Percentiles rank a stretch among this genome's conserved stretches.
Evolutionary conservation across 148 eudicot genomes (phyloP).

Genomic region (Spergularia bocconei): DNA sequence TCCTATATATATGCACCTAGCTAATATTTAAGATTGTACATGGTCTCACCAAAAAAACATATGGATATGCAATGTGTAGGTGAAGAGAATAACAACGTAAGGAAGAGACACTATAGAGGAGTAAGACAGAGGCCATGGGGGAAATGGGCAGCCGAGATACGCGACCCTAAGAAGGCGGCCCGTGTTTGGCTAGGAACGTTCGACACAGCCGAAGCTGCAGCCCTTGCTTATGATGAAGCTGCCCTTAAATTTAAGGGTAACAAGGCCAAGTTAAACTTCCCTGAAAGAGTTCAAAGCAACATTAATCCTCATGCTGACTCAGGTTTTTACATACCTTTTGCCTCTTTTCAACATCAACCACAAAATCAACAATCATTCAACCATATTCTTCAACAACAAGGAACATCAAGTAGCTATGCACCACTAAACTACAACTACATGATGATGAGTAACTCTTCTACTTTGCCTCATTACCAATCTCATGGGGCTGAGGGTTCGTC

Average conservation of each 20-base stretch:
- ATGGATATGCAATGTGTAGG: not conserved
- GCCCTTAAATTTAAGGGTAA: slow-evolving; percentile 62
- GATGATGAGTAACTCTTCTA: not conserved
- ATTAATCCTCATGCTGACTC: slow-evolving; percentile 1
- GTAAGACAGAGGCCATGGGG: slow-evolving; percentile 69
- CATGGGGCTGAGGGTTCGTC: slow-evolving; percentile 1
- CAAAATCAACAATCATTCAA: not conserved
- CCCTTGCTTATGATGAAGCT: slow-evolving; percentile 61
- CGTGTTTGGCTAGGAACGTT: slow-evolving; percentile 68
- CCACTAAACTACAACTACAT: slow-evolving; percentile 12
- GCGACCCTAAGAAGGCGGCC: slow-evolving; percentile 60
- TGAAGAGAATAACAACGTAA: slow-evolving; percentile 11
- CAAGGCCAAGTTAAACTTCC: slow-evolving; percentile 63
- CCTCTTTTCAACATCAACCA: slow-evolving; percentile 2
- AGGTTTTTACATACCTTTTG: slow-evolving; percentile 14
- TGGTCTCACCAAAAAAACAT: no score
- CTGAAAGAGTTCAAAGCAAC: slow-evolving; percentile 49
- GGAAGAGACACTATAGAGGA: slow-evolving; percentile 53
- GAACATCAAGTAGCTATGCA: no score
- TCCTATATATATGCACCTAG: no score
- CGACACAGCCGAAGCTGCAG: slow-evolving; percentile 62
- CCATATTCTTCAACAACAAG: not conserved
- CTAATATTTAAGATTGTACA: no score
- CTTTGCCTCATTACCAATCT: not conserved
- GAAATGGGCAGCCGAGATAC: slow-evolving; percentile 63